Evolutionary conservation across 768 basidiomycete genomes (phyloP).

Genomic region (Amanita pallidorosea): DNA sequence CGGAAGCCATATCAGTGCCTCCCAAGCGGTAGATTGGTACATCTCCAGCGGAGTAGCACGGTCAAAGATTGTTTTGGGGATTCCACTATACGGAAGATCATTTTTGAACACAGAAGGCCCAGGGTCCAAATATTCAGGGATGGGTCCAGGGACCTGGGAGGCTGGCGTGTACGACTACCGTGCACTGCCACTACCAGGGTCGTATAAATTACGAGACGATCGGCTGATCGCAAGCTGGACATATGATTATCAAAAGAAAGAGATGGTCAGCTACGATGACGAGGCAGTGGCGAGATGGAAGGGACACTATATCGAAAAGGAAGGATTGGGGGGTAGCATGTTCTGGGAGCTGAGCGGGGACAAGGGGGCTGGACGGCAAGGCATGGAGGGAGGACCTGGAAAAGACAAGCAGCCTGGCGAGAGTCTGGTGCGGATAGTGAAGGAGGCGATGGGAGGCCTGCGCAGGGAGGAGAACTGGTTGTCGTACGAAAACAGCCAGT

Average conservation of each 20-base stretch:
- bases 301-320: constrained; percentile 68
- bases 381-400: constrained; percentile 64
- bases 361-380: constrained; percentile 55
- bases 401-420: constrained; percentile 63
- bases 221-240: constrained; percentile 70
- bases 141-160: constrained; percentile 90
- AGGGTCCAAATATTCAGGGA: constrained; percentile 66
- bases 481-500: constrained; percentile 62
- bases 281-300: constrained; percentile 62
- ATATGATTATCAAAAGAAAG: constrained; percentile 62
- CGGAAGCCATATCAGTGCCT: constrained; percentile 52
- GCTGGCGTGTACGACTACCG: constrained; percentile 90
- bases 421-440: constrained; percentile 67
- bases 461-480: constrained; percentile 75
- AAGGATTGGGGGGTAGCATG: constrained; percentile 87
- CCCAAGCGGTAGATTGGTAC: constrained; percentile 64
- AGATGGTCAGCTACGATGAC: constrained; percentile 79
- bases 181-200: constrained; percentile 67
- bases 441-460: constrained; percentile 66
- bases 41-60: constrained; percentile 57
- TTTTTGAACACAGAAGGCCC: constrained; percentile 83
- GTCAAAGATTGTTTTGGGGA: constrained; percentile 78
- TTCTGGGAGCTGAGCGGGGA: constrained; percentile 91
- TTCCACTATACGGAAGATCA: constrained; percentile 89
- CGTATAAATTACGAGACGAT: constrained; percentile 56